A percentile compares a stretch with the other conserved stretches of the same genome.
Conservation (phyloP, 2,329 filamentous ascomycete genomes). For the Xylariales sp. region DNA sequence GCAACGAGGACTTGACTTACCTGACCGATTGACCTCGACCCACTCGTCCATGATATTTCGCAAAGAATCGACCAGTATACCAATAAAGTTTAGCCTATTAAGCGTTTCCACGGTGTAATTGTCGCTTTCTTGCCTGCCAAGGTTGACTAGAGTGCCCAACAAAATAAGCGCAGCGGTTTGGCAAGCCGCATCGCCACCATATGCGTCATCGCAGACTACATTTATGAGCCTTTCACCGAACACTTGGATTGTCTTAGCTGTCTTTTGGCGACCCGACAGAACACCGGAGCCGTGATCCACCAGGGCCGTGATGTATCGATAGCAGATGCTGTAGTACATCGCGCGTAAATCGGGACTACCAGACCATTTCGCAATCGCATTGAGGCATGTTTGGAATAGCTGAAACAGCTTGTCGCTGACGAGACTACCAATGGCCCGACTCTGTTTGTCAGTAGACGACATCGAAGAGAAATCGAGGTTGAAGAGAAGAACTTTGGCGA, state of each 20-base stretch:
- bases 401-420: conserved; percentile 87
- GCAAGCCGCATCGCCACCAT: conserved; percentile 74
- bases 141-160: conserved; percentile 70
- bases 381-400: conserved; percentile 81
- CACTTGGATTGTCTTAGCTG: conserved; percentile 64
- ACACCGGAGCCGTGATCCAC: conserved; percentile 46
- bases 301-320: conserved; percentile 74
- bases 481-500: conserved; percentile 69
- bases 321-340: conserved; percentile 87
- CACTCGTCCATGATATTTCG: conserved; percentile 72
- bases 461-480: conserved; percentile 57
- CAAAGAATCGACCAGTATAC: conserved; percentile 83
- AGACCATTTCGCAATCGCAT: conserved; percentile 70
- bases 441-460: conserved; percentile 36
- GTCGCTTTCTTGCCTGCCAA: conserved; percentile 68
- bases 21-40: conserved; percentile 49
- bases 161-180: conserved; percentile 82
- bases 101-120: conserved; percentile 73
- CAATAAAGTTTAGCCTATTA: conserved; percentile 83
- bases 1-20: no score
- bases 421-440: conserved; percentile 57
- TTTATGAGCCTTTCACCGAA: conserved; percentile 77
- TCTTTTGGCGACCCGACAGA: conserved; percentile 48
- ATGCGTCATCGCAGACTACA: conserved; percentile 88
- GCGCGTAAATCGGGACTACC: conserved; percentile 70